Conservation (phyloP, 2,329 filamentous ascomycete species). For the Juglanconis oblonga region DNA sequence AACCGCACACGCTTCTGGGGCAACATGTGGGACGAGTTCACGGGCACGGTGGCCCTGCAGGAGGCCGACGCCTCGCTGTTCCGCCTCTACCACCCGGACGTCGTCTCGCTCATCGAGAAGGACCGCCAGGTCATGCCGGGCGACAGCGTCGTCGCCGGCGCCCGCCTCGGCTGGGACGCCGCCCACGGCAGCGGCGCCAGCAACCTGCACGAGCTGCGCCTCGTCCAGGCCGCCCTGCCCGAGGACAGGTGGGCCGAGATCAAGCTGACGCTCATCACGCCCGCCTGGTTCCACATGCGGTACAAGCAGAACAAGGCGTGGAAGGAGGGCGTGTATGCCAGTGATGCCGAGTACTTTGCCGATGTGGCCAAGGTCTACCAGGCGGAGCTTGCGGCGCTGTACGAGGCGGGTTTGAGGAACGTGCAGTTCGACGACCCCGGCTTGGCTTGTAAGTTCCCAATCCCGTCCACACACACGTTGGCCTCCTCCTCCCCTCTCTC, state of each 20-base stretch:
- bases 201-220: slow-evolving; percentile 48
- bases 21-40: slow-evolving; percentile 52
- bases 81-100: slow-evolving; percentile 53
- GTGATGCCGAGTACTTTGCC: slow-evolving; percentile 60
- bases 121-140: slow-evolving; percentile 54
- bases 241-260: slow-evolving; percentile 48
- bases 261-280: slow-evolving; percentile 54
- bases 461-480: not conserved
- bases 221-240: slow-evolving; percentile 45
- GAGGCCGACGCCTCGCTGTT: slow-evolving; percentile 51
- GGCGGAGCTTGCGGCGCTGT: slow-evolving; percentile 58
- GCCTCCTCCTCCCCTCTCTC: no score
- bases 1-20: slow-evolving; percentile 51
- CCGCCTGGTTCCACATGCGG: slow-evolving; percentile 51
- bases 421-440: slow-evolving; percentile 68
- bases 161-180: slow-evolving; percentile 43
- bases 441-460: slow-evolving; percentile 56
- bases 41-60: slow-evolving; percentile 45
- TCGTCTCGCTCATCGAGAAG: slow-evolving; percentile 51
- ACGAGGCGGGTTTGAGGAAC: slow-evolving; percentile 60
- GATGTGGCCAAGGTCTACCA: slow-evolving; percentile 66
- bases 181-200: slow-evolving; percentile 36
- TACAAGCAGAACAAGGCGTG: slow-evolving; percentile 57
- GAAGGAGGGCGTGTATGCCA: slow-evolving; percentile 52
- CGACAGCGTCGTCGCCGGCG: slow-evolving; percentile 51